Evolutionary conservation across 2,329 filamentous ascomycete genomes (phyloP).

Genomic region (Colletotrichum viniferum): DNA sequence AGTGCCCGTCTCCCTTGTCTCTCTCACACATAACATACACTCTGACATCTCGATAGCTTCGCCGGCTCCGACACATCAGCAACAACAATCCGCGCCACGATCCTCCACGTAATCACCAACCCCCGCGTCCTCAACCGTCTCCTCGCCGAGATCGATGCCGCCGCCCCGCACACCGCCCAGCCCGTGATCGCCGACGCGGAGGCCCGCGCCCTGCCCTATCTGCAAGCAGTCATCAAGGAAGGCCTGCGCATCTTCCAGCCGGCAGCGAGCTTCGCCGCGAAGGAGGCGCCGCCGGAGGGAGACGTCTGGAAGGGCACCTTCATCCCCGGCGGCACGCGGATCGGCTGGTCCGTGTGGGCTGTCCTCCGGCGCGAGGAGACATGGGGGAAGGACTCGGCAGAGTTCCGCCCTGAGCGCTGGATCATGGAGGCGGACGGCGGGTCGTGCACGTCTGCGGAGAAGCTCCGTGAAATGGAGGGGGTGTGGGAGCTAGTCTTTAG

Average conservation of each 20-base stretch:
- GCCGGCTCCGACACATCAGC: conserved; percentile 65
- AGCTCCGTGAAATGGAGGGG: conserved; percentile 36
- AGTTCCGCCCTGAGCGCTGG: conserved; percentile 41
- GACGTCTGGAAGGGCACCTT: conserved; percentile 22
- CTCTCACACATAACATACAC: neutral
- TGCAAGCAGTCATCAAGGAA: conserved; percentile 57
- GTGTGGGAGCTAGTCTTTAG: conserved; percentile 42
- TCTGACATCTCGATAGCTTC: conserved; percentile 35
- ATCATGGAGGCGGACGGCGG: conserved; percentile 31
- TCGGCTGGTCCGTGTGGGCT: conserved; percentile 37
- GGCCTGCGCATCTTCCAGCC: conserved; percentile 42
- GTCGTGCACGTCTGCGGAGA: conserved; percentile 24
- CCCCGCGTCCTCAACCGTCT: conserved; percentile 50
- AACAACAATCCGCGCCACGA: conserved; percentile 54
- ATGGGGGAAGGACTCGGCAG: conserved; percentile 37
- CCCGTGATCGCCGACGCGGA: conserved; percentile 33
- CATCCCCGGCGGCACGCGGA: conserved; percentile 34
- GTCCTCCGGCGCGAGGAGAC: conserved; percentile 36
- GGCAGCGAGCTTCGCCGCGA: conserved; percentile 37
- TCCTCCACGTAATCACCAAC: conserved; percentile 57
- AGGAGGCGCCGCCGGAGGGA: conserved; percentile 18
- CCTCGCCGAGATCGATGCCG: conserved; percentile 44
- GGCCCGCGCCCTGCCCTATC: conserved; percentile 42
- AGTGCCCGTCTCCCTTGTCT: conserved; percentile 26
- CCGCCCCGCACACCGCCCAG: conserved; percentile 26